These are phyloP conservation scores for Heterobasidion parviporum DNA, from an alignment of 1,284 basidiomycete genomes.

Conservation along the genomic window DNA sequence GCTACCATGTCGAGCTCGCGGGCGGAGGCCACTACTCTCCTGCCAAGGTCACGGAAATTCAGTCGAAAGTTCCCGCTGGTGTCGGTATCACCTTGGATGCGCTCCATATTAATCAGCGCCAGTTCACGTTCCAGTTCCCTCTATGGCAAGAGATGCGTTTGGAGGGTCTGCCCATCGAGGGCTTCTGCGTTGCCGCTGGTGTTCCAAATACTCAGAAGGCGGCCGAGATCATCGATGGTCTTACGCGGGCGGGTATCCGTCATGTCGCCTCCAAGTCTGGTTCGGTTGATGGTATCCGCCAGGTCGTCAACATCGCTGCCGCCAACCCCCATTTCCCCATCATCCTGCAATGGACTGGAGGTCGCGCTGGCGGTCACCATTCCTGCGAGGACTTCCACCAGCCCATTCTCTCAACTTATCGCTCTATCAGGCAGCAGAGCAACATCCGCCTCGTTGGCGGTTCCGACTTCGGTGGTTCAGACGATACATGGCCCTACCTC, in stretches of 20 bases:
- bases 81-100: too few species aligned
- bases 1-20: slow-evolving; percentile 94
- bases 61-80: too few species aligned
- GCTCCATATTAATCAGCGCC: too few species aligned
- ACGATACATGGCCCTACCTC: too few species aligned
- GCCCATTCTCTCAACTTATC: slow-evolving; percentile 88
- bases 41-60: too few species aligned
- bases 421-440: slow-evolving; percentile 86
- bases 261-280: slow-evolving; percentile 97
- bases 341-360: slow-evolving; percentile 98
- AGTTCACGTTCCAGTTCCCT: slow-evolving; percentile 95
- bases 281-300: slow-evolving; percentile 93
- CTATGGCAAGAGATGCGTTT: slow-evolving; percentile 96
- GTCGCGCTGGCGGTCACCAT: slow-evolving; percentile 98
- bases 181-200: slow-evolving; percentile 96
- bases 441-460: too few species aligned
- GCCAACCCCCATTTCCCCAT: slow-evolving; percentile 97
- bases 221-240: slow-evolving; percentile 80
- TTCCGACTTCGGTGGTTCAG: too few species aligned
- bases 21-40: too few species aligned
- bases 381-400: slow-evolving; percentile 99
- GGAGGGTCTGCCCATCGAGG: slow-evolving; percentile 93
- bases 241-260: slow-evolving; percentile 81
- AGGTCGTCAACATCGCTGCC: slow-evolving; percentile 93
- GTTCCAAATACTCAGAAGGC: slow-evolving; percentile 92